Evolutionary conservation across 108 stramenopile species (phyloP).

Genomic region (Nitzschia putrida): DNA sequence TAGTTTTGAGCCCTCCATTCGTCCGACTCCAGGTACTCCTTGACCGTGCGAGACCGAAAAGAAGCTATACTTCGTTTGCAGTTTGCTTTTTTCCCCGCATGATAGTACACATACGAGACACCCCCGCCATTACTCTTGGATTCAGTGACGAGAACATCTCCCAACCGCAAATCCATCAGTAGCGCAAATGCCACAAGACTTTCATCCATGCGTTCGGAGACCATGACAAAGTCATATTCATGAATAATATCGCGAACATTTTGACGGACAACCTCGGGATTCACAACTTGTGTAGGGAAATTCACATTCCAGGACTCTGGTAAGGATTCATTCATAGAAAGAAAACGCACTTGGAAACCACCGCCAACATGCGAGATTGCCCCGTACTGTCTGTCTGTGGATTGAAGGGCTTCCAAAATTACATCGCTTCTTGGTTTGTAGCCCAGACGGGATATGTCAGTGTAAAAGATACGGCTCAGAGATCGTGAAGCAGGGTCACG

Average conservation of each 20-base stretch:
- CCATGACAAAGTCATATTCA: conserved; percentile 46
- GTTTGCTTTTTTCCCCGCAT: conserved; percentile 15
- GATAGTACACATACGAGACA: neutral
- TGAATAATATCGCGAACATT: conserved; percentile 22
- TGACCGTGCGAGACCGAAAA: neutral
- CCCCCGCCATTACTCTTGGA: conserved; percentile 10
- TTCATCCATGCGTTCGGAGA: conserved; percentile 42
- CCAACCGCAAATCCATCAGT: conserved; percentile 17
- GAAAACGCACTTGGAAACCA: conserved; percentile 27
- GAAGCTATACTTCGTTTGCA: conserved; percentile 22
- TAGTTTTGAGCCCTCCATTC: conserved; percentile 41
- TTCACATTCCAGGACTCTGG: neutral
- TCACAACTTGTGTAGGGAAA: neutral
- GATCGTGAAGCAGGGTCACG: conserved; percentile 45
- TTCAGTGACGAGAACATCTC: conserved; percentile 33
- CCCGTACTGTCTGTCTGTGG: neutral
- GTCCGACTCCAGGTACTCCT: conserved; percentile 6
- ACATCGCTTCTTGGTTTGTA: conserved; percentile 31
- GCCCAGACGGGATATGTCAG: conserved; percentile 21
- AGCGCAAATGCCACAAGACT: conserved; percentile 34
- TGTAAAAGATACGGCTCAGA: conserved; percentile 46
- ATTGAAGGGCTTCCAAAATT: neutral
- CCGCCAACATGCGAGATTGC: conserved; percentile 2
- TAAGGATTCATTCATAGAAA: neutral
- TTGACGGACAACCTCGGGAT: neutral